Evolutionary conservation across 139 green algal species (phyloP).

Genomic region (Nannochloris sp.): DNA sequence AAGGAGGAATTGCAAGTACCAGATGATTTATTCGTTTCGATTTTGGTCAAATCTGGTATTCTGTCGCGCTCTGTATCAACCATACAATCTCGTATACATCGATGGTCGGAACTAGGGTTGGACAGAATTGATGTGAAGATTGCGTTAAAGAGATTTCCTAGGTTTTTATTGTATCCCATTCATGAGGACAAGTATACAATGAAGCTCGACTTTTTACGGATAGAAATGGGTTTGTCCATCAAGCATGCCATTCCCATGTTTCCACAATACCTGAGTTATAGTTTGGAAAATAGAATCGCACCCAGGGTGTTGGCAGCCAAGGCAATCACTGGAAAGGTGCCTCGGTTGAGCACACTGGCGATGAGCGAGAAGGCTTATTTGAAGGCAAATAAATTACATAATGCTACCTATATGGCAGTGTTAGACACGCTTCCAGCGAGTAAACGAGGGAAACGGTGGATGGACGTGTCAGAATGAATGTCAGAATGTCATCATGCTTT

Average conservation of each 20-base stretch:
- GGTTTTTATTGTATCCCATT: constrained; percentile 22
- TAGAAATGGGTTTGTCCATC: constrained; percentile 5
- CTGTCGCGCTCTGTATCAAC: constrained; percentile 15
- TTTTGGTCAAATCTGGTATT: constrained; percentile 11
- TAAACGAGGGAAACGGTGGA: no score
- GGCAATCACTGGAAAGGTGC: constrained; percentile 1
- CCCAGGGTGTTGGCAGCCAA: constrained; percentile 9
- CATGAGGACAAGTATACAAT: constrained; percentile 14
- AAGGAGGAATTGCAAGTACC: constrained; percentile 5
- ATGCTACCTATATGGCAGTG: no score
- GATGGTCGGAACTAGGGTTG: constrained; percentile 15
- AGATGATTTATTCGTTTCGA: background rate
- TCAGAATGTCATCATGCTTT: no score
- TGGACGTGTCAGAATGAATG: no score
- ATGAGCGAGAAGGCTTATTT: constrained; percentile 1
- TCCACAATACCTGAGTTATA: constrained; percentile 22
- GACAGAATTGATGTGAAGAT: background rate
- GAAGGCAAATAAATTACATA: background rate
- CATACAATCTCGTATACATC: constrained; percentile 10
- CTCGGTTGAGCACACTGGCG: background rate
- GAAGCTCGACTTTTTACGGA: constrained; percentile 21
- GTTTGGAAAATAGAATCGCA: constrained; percentile 15
- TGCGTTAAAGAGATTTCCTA: constrained; percentile 5
- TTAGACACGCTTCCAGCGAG: no score
- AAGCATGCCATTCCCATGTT: constrained; percentile 6